A percentile compares a stretch with the other conserved stretches of the same genome.
These are phyloP conservation scores for Cronartium ribicola DNA, from an alignment of 1,284 basidiomycete genomes.

Conservation along the genomic window DNA sequence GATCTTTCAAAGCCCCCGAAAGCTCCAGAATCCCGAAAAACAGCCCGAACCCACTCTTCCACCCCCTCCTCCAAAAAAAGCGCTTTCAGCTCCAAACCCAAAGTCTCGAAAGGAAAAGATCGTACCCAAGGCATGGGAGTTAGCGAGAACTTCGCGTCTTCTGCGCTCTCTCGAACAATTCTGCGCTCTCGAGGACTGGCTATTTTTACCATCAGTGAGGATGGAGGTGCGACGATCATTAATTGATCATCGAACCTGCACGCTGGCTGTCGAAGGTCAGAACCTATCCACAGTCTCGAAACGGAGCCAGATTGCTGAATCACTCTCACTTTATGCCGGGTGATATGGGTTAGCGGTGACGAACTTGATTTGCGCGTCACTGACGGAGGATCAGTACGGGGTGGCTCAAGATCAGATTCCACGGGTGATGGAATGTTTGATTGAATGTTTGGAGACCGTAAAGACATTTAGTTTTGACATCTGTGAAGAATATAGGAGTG, in stretches of 20 bases:
- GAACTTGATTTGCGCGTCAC: slow-evolving; percentile 65
- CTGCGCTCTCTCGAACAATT: slow-evolving; percentile 6
- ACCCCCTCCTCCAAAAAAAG: background rate
- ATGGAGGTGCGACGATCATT: slow-evolving; percentile 14
- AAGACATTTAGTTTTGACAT: slow-evolving; percentile 60
- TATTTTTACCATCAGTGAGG: slow-evolving; percentile 20
- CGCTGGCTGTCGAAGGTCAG: slow-evolving; percentile 30
- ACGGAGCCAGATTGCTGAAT: background rate
- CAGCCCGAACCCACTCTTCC: background rate
- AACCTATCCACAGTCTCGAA: background rate
- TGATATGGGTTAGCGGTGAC: slow-evolving; percentile 60
- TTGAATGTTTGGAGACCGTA: slow-evolving; percentile 63
- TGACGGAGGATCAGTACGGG: slow-evolving; percentile 73
- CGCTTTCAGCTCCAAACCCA: background rate
- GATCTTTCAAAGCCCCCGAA: slow-evolving; percentile 30
- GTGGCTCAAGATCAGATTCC: slow-evolving; percentile 77
- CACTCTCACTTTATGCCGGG: background rate
- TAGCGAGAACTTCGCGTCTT: slow-evolving; percentile 1
- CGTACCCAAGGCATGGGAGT: slow-evolving; percentile 20
- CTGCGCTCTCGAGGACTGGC: slow-evolving; percentile 18
- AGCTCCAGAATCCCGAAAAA: background rate
- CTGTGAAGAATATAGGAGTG: slow-evolving; percentile 15
- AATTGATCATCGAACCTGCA: slow-evolving; percentile 7
- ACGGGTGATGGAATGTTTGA: slow-evolving; percentile 67
- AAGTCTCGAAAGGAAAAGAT: slow-evolving; percentile 12